Evolutionary conservation across 2,329 filamentous ascomycete genomes (phyloP).

Genomic region (Orbilia brochopaga): DNA sequence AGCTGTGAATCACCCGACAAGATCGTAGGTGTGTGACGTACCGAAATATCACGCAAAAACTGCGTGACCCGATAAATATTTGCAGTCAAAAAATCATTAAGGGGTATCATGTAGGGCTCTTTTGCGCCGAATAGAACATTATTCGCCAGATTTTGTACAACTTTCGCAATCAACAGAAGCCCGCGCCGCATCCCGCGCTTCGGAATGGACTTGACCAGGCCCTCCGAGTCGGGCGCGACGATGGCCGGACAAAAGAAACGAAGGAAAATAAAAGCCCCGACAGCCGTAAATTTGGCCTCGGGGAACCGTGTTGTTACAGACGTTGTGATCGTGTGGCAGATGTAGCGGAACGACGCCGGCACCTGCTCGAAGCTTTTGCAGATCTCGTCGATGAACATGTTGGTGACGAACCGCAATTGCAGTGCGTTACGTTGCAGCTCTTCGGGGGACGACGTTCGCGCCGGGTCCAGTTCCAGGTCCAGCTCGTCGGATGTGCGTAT

Average conservation of each 20-base stretch:
- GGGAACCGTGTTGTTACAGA: slow-evolving; percentile 70
- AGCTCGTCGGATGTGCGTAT: slow-evolving; percentile 72
- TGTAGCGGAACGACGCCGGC: slow-evolving; percentile 69
- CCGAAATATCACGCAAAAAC: slow-evolving; percentile 72
- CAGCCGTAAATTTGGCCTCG: slow-evolving; percentile 74
- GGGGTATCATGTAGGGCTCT: slow-evolving; percentile 73
- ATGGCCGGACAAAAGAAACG: slow-evolving; percentile 76
- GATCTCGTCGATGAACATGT: slow-evolving; percentile 75
- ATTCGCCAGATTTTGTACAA: slow-evolving; percentile 74
- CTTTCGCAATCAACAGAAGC: slow-evolving; percentile 72
- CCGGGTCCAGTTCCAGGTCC: slow-evolving; percentile 71
- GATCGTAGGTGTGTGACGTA: slow-evolving; percentile 57
- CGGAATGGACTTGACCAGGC: slow-evolving; percentile 67
- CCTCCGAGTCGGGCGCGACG: slow-evolving; percentile 72
- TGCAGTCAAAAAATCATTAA: slow-evolving; percentile 72
- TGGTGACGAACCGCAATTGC: slow-evolving; percentile 70
- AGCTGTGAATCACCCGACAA: background rate
- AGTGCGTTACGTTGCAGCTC: slow-evolving; percentile 71
- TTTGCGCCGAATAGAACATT: slow-evolving; percentile 75
- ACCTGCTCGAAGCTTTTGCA: slow-evolving; percentile 68
- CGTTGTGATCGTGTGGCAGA: slow-evolving; percentile 71
- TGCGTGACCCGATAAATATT: slow-evolving; percentile 72
- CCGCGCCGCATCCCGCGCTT: slow-evolving; percentile 74
- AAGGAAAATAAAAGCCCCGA: slow-evolving; percentile 73
- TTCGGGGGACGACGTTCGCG: slow-evolving; percentile 66